phyloP scores from a whole-genome alignment of 2,329 filamentous ascomycete species.

The Penicillium brevicompactum region DNA sequence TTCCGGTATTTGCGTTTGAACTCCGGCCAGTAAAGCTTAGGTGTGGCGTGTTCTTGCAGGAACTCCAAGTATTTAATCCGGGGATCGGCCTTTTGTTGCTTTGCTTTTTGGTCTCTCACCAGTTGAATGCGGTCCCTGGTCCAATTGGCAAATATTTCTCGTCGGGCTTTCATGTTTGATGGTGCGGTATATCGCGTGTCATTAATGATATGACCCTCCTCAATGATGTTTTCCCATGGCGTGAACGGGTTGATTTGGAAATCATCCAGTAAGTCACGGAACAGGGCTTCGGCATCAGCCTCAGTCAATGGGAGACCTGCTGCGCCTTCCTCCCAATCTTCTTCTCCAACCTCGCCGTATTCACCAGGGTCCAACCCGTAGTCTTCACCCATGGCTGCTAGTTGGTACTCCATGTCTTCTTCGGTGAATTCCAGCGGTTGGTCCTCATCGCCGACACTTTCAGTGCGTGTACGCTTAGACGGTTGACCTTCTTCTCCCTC shows the following conservation, averaged over 20 bases:
- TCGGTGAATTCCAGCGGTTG: constrained; percentile 79
- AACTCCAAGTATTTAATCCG: constrained; percentile 79
- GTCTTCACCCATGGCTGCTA: constrained; percentile 86
- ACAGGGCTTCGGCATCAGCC: constrained; percentile 74
- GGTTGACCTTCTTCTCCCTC: constrained; percentile 54
- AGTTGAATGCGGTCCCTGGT: constrained; percentile 72
- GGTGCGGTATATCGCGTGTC: constrained; percentile 86
- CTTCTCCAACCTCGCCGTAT: constrained; percentile 65
- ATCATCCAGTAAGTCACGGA: constrained; percentile 85
- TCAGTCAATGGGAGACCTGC: constrained; percentile 72
- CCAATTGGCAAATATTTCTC: constrained; percentile 85
- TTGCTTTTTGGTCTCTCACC: constrained; percentile 71
- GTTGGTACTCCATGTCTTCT: constrained; percentile 89
- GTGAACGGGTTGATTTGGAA: constrained; percentile 81
- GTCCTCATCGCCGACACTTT: constrained; percentile 51
- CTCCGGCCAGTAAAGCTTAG: constrained; percentile 96
- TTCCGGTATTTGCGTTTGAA: constrained; percentile 90
- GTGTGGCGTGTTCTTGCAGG: constrained; percentile 77
- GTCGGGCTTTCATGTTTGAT: constrained; percentile 75
- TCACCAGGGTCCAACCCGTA: constrained; percentile 77
- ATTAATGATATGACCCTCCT: constrained; percentile 78
- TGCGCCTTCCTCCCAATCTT: constrained; percentile 68
- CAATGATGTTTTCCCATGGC: constrained; percentile 86
- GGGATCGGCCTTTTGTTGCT: constrained; percentile 79
- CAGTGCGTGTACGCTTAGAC: constrained; percentile 55